Percentiles rank a stretch among this genome's conserved stretches.
Evolutionary conservation across 169 alveolate species (phyloP).

Genomic region (Cryptosporidium meleagridis): DNA sequence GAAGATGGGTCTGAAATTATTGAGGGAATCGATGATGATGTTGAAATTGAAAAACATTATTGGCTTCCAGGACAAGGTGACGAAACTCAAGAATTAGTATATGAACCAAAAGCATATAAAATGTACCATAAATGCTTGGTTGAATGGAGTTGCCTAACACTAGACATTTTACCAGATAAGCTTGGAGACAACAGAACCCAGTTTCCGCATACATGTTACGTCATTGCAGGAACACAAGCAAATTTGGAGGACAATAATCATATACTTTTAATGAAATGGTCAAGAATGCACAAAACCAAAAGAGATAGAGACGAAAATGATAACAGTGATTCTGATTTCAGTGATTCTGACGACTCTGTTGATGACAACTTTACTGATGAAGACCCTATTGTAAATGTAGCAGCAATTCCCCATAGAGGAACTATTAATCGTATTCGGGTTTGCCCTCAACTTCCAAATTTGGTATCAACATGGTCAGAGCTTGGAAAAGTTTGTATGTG

Average conservation of each 20-base stretch:
- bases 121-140: conserved; percentile 71
- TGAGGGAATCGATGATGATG: background rate
- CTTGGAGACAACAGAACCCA: conserved; percentile 62
- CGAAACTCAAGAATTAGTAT: conserved; percentile 34
- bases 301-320: conserved; percentile 66
- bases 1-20: background rate
- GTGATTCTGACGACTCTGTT: conserved; percentile 19
- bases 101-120: conserved; percentile 64
- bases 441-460: conserved; percentile 66
- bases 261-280: conserved; percentile 68
- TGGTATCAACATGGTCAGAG: conserved; percentile 73
- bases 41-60: conserved; percentile 23
- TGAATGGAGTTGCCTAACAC: conserved; percentile 70
- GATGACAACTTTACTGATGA: conserved; percentile 36
- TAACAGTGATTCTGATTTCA: background rate
- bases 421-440: conserved; percentile 61
- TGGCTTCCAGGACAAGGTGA: conserved; percentile 54
- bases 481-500: conserved; percentile 58
- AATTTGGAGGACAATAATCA: conserved; percentile 44
- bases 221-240: conserved; percentile 74
- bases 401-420: conserved; percentile 69
- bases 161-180: conserved; percentile 55
- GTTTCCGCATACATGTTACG: conserved; percentile 72
- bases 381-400: conserved; percentile 59
- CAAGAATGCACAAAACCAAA: conserved; percentile 63